A percentile compares a stretch with the other conserved stretches of the same genome.
Evolutionary conservation across 371 early-diverging fungal genomes (phyloP).

Genomic region (Zancudomyces culisetae): DNA sequence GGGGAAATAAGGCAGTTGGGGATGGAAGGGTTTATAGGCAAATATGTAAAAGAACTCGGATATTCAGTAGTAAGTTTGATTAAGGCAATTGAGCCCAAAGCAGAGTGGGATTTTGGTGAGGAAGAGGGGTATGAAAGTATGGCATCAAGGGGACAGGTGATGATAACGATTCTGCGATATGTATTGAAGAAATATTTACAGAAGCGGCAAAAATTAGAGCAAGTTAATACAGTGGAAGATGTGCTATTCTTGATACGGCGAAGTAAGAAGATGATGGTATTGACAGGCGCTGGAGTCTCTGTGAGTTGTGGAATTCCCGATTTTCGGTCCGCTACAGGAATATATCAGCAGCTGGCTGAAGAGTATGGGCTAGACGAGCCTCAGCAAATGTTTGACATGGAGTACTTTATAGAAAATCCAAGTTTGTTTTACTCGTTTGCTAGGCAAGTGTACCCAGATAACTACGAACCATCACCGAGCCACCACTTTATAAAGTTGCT

Average conservation of each 20-base stretch:
- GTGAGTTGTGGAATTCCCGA: conserved; percentile 97
- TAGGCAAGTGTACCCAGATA: conserved; percentile 66
- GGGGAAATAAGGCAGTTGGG: neutral
- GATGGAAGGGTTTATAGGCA: neutral
- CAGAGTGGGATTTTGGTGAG: neutral
- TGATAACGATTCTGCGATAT: conserved; percentile 28
- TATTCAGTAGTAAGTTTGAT: neutral
- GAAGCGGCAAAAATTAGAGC: conserved; percentile 23
- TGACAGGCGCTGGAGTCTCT: conserved; percentile 86
- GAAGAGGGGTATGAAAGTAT: neutral
- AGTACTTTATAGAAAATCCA: conserved; percentile 64
- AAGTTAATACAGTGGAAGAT: conserved; percentile 47
- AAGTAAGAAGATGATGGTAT: conserved; percentile 62
- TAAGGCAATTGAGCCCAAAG: neutral
- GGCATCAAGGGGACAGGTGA: neutral
- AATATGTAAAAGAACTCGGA: neutral
- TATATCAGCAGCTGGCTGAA: conserved; percentile 65
- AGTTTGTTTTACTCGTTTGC: conserved; percentile 89
- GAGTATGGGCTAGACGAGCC: conserved; percentile 55
- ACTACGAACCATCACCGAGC: conserved; percentile 76
- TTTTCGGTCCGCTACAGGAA: conserved; percentile 91
- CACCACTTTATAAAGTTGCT: conserved; percentile 82
- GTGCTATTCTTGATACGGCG: conserved; percentile 41
- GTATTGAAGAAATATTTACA: conserved; percentile 33
- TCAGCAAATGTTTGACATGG: conserved; percentile 81